Conservation (phyloP, 2,329 filamentous ascomycete species). For the Pseudopyrenochaeta lycopersici region DNA sequence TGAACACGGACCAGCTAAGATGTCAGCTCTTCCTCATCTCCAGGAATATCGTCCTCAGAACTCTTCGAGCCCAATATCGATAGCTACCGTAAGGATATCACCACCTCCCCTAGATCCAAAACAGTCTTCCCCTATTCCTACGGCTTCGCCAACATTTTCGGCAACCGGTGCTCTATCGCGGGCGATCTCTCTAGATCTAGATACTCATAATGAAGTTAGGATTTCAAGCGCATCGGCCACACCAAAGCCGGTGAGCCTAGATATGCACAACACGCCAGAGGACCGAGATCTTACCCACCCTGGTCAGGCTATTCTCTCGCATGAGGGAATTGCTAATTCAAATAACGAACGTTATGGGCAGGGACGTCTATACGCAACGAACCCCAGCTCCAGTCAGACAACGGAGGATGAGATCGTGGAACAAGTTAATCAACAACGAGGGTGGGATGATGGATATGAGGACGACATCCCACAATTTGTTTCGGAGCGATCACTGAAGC, state of each 20-base stretch:
- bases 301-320: not conserved
- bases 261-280: not conserved
- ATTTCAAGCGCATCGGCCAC: slow-evolving; percentile 8
- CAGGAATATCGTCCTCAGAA: slow-evolving; percentile 20
- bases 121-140: slow-evolving; percentile 28
- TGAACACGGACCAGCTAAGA: slow-evolving; percentile 13
- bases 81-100: slow-evolving; percentile 25
- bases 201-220: not conserved
- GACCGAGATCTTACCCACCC: not conserved
- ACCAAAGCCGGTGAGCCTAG: slow-evolving; percentile 6
- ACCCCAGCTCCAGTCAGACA: slow-evolving; percentile 54
- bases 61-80: slow-evolving; percentile 33
- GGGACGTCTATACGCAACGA: slow-evolving; percentile 11
- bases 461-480: slow-evolving; percentile 55
- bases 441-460: slow-evolving; percentile 28
- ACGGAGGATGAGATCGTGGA: slow-evolving; percentile 49
- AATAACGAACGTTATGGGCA: not conserved
- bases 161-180: not conserved
- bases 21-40: slow-evolving; percentile 8
- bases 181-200: not conserved
- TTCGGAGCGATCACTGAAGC: slow-evolving; percentile 54
- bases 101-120: slow-evolving; percentile 14
- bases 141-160: slow-evolving; percentile 6
- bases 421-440: slow-evolving; percentile 13
- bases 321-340: not conserved